Conservation (phyloP, 345 rosid genomes). For the Dimocarpus longan region DNA sequence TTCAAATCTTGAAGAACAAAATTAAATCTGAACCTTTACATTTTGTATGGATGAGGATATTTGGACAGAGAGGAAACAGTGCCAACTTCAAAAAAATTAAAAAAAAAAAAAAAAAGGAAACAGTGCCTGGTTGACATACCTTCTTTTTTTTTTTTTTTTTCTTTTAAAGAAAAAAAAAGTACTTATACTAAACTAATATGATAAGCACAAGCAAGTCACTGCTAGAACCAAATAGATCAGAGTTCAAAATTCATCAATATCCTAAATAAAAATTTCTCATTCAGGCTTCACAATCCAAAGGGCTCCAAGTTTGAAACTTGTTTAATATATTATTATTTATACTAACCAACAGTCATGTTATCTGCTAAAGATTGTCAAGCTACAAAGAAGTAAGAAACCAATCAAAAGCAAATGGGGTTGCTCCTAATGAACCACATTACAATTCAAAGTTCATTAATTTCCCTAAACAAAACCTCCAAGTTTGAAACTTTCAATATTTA, state of each 20-base stretch:
- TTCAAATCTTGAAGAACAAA: neutral
- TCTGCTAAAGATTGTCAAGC: neutral
- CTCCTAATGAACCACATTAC: neutral
- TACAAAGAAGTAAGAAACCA: neutral
- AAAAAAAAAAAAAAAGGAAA: neutral
- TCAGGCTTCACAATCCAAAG: too few species aligned
- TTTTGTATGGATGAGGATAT: neutral
- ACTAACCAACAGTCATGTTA: slow-evolving; percentile 13
- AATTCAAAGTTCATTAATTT: neutral
- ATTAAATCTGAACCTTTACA: neutral
- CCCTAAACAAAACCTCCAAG: neutral
- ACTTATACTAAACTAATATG: neutral
- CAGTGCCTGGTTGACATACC: neutral
- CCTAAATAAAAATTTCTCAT: too few species aligned
- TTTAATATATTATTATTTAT: neutral
- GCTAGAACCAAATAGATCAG: neutral
- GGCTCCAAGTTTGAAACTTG: neutral
- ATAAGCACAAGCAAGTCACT: neutral
- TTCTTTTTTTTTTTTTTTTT: neutral
- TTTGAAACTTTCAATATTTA: neutral
- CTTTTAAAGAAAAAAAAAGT: neutral
- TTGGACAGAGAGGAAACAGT: neutral
- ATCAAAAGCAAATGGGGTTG: neutral
- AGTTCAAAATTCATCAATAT: neutral
- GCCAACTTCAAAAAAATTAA: too few species aligned